Evolutionary conservation across 176 grass and related monocot species (phyloP), one percentile per base, ranked within the genome.

Genomic region (Oryza nivara): DNA sequence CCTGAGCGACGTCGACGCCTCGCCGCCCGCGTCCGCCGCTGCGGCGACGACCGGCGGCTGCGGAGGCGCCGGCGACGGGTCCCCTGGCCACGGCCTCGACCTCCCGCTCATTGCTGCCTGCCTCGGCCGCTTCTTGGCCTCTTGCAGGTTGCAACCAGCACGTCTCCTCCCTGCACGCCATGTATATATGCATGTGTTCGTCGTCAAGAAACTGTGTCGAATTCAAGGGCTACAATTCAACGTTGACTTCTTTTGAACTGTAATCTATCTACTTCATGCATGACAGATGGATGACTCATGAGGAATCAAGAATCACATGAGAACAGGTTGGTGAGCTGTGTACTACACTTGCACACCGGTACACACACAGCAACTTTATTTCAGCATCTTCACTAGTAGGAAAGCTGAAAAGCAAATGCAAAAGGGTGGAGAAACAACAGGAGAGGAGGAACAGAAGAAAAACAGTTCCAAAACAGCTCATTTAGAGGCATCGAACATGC

Each of bases 11-110:
- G 93, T 78, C 4, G 93, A 76, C 61, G 85, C 82, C 48, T 89
- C 77, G 46, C 77, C 92, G 54, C 75, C 63, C 64, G 85, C 89
- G 36, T 68, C 86, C 20, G 80, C 76, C 19, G 77, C 19, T 0
- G 85, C 70, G 48, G 22, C 1, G 68, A 56, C 6, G 40, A 46
- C 58, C 3, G 75, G 40, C 79, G 85, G 83, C 65, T 44, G 43
- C 7, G 43, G 43, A 44, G 90, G 40, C 44, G 88, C 52, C 30
- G 82, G 7, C 9, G 86, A 65, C 1, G 93, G 64, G 63, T 91
- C 92, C 68, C 86, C 76, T 4, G 77, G 87, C 96, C 93, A 98
- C 74, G 88, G 65, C 73, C 79, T 83, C 52, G 78, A 82, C 75
- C 88, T 91, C 58, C 76, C 86, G 80, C 86, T 87, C 97, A 99